A percentile compares a stretch with the other conserved stretches of the same genome.
These are phyloP conservation scores for Pilobolus umbonatus DNA, from an alignment of 192 early-diverging fungal species.

Conservation along the genomic window DNA sequence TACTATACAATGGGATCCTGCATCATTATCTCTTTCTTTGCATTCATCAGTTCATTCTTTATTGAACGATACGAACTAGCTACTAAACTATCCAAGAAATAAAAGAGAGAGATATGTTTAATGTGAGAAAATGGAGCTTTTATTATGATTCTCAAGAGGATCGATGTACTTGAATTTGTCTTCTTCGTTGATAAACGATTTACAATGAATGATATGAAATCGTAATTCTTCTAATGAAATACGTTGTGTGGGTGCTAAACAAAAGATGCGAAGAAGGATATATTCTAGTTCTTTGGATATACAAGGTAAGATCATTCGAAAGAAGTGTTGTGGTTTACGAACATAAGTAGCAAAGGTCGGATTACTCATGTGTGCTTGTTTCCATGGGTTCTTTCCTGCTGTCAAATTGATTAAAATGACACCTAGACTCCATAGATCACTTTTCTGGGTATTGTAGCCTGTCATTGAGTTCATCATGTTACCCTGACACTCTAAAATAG, in stretches of 20 bases:
- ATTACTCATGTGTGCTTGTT: slow-evolving; percentile 63
- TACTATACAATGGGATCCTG: slow-evolving; percentile 9
- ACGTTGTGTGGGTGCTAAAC: slow-evolving; percentile 58
- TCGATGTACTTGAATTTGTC: neutral
- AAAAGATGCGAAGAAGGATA: slow-evolving; percentile 66
- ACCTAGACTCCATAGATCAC: slow-evolving; percentile 87
- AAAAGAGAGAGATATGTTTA: neutral
- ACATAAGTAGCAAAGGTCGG: slow-evolving; percentile 71
- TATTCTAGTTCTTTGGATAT: slow-evolving; percentile 62
- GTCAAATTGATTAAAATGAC: slow-evolving; percentile 87
- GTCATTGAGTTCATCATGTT: slow-evolving; percentile 29
- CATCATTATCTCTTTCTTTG: slow-evolving; percentile 4
- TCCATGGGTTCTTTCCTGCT: slow-evolving; percentile 81
- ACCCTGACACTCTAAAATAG: slow-evolving; percentile 55
- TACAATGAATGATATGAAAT: slow-evolving; percentile 37
- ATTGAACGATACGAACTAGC: slow-evolving; percentile 20
- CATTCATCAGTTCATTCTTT: slow-evolving; percentile 15
- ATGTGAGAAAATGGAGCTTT: neutral
- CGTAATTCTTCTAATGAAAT: slow-evolving; percentile 42
- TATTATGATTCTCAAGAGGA: neutral
- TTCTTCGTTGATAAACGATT: slow-evolving; percentile 7
- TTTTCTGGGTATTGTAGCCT: slow-evolving; percentile 57
- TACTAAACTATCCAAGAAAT: slow-evolving; percentile 6
- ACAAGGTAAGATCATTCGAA: slow-evolving; percentile 56
- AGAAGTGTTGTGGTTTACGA: slow-evolving; percentile 47